Conservation (phyloP, 2,329 filamentous ascomycete species). For the Phialophora verrucosa region DNA sequence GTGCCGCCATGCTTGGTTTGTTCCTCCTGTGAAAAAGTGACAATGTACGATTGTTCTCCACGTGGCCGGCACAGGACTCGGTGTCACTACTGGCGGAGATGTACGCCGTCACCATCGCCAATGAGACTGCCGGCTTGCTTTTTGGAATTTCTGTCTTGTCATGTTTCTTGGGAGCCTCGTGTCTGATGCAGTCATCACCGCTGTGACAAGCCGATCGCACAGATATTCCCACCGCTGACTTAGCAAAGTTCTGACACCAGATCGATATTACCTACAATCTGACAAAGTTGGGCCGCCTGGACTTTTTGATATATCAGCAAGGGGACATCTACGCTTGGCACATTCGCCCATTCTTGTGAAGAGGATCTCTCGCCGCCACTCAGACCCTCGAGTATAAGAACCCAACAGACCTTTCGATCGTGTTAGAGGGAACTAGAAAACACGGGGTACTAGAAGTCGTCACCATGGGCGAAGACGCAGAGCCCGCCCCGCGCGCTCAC, state of each 20-base stretch:
- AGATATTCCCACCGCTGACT: not conserved
- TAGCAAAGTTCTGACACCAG: not conserved
- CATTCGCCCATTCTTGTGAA: not conserved
- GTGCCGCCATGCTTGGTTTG: no score
- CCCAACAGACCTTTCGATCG: not conserved
- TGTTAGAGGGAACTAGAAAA: not conserved
- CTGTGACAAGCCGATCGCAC: not conserved
- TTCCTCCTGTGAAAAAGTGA: not conserved
- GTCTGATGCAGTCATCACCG: not conserved
- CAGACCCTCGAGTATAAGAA: not conserved
- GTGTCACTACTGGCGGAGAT: not conserved
- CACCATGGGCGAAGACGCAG: slow-evolving; percentile 21
- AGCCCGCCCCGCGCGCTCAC: not conserved
- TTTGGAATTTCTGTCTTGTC: slow-evolving; percentile 1
- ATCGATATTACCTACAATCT: slow-evolving; percentile 1
- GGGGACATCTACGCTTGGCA: not conserved
- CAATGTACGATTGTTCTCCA: not conserved
- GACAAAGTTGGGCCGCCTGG: slow-evolving; percentile 3
- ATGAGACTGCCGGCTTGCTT: not conserved
- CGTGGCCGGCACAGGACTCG: not conserved
- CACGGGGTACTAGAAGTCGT: not conserved
- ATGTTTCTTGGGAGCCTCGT: not conserved
- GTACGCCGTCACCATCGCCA: not conserved
- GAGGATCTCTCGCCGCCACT: not conserved
- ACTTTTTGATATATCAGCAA: slow-evolving; percentile 3